Evolutionary conservation across 1,284 basidiomycete genomes (phyloP).

Genomic region (Cutaneotrichosporon arboriforme): DNA sequence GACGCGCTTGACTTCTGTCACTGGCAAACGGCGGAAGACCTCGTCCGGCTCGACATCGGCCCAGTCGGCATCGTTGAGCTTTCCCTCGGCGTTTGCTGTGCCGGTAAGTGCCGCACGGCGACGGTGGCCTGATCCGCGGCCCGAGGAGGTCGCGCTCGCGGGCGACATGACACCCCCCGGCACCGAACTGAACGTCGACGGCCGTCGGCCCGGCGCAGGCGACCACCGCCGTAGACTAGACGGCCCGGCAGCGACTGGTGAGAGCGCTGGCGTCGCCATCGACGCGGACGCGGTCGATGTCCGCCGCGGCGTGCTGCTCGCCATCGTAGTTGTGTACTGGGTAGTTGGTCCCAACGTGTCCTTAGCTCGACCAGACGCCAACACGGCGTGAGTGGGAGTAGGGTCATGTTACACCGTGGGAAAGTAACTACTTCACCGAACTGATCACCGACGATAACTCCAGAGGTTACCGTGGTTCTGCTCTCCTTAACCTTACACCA

Average conservation of each 20-base stretch:
- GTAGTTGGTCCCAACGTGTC: background rate
- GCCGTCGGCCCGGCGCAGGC: background rate
- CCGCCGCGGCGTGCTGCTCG: conserved; percentile 1
- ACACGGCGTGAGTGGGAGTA: background rate
- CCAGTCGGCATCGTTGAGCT: conserved; percentile 32
- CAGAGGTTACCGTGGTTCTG: too few species aligned
- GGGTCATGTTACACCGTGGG: conserved; percentile 10
- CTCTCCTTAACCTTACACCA: too few species aligned
- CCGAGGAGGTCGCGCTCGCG: background rate
- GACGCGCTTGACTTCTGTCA: conserved; percentile 66
- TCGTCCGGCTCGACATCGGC: conserved; percentile 65
- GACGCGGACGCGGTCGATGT: conserved; percentile 1
- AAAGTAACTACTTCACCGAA: background rate
- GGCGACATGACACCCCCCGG: background rate
- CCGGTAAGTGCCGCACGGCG: background rate
- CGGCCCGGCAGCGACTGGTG: background rate
- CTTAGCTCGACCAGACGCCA: background rate
- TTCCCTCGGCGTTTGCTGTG: background rate
- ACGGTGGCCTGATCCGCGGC: background rate
- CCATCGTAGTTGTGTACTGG: background rate
- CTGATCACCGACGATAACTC: too few species aligned
- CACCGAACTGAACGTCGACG: background rate
- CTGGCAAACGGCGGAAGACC: conserved; percentile 65
- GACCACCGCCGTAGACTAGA: background rate
- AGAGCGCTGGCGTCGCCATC: background rate